Evolutionary conservation across 1,284 basidiomycete genomes (phyloP), one percentile per base, ranked within the genome.

Genomic region (Volvariella volvacea): DNA sequence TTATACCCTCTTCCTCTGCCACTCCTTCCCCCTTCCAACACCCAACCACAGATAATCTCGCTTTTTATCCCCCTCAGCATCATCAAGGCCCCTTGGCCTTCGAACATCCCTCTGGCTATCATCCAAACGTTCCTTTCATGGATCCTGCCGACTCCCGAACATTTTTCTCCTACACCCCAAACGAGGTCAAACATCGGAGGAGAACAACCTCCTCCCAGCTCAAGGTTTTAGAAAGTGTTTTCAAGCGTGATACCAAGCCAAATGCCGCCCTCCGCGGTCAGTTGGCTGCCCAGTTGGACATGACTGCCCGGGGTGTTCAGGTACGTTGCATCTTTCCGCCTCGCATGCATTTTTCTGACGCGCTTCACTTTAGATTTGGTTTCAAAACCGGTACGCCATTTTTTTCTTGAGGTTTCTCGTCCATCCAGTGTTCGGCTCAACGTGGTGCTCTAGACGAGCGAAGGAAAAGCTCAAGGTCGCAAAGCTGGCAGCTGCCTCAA

Each of bases 261-360:
- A 92, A 92, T 62, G 87, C 85, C 43, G 68, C 74, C 12, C 67
- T 88, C 38, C 77, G 93, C 52, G 88, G 88, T 59, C 71, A 79
- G 51, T 77, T 97, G 41, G 87, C 92, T 0, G 68, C 73, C 6
- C 74, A 91, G 65, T 78, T 96, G 40, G 84, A 83, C 50, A 97
- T 97, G 92, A 90, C 88, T 16, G 81, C 91, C 19, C 73, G 93
- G 48, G 91, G 91, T 36, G 89, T 97, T 1, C 93, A 97, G 76
- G 92, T 94, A 51, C 56, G 80, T 65, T 44, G 33, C 41, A 44
- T 49, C 44, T 48, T 20, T 20, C n/a, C 44, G 30, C 40, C 45
- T 47, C 7, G 20, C 44, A 45, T 20, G 6, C 34, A n/a, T 15
- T 20, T 6, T 36, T 53, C 46, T 50, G 22, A 48, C 56, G 48